A percentile compares a stretch with the other conserved stretches of the same genome.
Evolutionary conservation across 2,329 filamentous ascomycete species (phyloP).

Genomic region (Botrytis fabae): DNA sequence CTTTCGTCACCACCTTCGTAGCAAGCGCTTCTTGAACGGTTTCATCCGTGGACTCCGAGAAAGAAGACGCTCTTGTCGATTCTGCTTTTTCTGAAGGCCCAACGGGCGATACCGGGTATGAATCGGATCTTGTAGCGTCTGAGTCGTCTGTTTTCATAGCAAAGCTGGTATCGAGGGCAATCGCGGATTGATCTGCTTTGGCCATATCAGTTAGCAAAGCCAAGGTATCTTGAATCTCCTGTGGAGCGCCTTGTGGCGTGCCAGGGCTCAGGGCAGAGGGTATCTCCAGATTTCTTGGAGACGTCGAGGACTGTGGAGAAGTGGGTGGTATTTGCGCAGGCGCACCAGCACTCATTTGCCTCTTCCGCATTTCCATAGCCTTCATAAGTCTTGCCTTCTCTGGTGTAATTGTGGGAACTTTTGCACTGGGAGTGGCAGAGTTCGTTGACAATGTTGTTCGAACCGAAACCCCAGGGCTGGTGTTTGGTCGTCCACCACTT

Average conservation of each 20-base stretch:
- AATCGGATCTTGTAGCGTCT: constrained; percentile 51
- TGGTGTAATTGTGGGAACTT: constrained; percentile 63
- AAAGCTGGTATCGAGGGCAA: constrained; percentile 51
- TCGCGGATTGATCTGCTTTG: constrained; percentile 52
- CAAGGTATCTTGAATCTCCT: constrained; percentile 34
- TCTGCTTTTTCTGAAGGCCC: constrained; percentile 57
- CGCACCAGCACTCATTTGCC: constrained; percentile 57
- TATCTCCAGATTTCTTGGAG: constrained; percentile 19
- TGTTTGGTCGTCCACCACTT: constrained; percentile 40
- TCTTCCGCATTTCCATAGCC: constrained; percentile 85
- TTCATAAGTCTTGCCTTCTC: constrained; percentile 94
- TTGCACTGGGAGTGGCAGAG: constrained; percentile 36
- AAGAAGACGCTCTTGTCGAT: constrained; percentile 63
- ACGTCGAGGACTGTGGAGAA: constrained; percentile 22
- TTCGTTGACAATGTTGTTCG: constrained; percentile 31
- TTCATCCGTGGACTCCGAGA: constrained; percentile 64
- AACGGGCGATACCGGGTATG: constrained; percentile 57
- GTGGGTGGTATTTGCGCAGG: constrained; percentile 16
- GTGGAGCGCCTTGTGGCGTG: constrained; percentile 24
- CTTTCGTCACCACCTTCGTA: constrained; percentile 21
- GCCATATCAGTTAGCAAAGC: constrained; percentile 40
- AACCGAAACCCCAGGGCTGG: constrained; percentile 36
- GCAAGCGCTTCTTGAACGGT: constrained; percentile 47
- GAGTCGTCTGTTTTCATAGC: constrained; percentile 42
- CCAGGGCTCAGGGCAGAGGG: constrained; percentile 19